phyloP scores from a whole-genome alignment of 2,329 filamentous ascomycete species.

The Fusarium goolgardi region DNA sequence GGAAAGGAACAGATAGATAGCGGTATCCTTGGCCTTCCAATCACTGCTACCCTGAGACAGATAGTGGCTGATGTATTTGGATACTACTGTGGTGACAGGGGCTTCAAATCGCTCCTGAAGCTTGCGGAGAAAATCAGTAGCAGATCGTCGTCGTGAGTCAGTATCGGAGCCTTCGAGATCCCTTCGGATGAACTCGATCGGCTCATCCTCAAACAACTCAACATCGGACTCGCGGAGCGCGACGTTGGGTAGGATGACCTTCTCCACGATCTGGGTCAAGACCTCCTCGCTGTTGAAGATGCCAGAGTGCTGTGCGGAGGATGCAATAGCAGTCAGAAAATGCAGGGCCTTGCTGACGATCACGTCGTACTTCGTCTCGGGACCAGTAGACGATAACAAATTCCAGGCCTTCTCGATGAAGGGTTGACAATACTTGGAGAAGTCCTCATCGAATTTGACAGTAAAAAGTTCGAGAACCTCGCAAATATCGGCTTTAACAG shows the following conservation, averaged over 20 bases:
- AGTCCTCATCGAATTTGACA: slow-evolving; percentile 95
- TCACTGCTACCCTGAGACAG: slow-evolving; percentile 82
- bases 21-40: slow-evolving; percentile 98
- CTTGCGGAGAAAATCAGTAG: slow-evolving; percentile 92
- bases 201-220: slow-evolving; percentile 97
- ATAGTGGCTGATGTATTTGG: slow-evolving; percentile 87
- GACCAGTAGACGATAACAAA: slow-evolving; percentile 85
- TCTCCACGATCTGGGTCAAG: slow-evolving; percentile 89
- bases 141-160: slow-evolving; percentile 89
- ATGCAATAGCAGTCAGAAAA: slow-evolving; percentile 90
- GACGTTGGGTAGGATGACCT: slow-evolving; percentile 94
- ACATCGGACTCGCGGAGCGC: slow-evolving; percentile 91
- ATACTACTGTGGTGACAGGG: slow-evolving; percentile 87
- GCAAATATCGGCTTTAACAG: slow-evolving; percentile 92
- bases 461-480: slow-evolving; percentile 90
- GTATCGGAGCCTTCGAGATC: slow-evolving; percentile 97
- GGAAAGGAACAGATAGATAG: slow-evolving; percentile 95
- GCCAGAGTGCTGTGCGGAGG: slow-evolving; percentile 79
- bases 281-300: slow-evolving; percentile 87
- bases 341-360: slow-evolving; percentile 94
- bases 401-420: slow-evolving; percentile 95
- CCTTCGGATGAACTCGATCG: slow-evolving; percentile 95
- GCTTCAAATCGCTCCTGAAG: slow-evolving; percentile 89
- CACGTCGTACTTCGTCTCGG: slow-evolving; percentile 92
- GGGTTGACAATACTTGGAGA: slow-evolving; percentile 79